A percentile compares a stretch with the other conserved stretches of the same genome.
Conservation (phyloP, 345 rosid genomes). For the Lagerstroemia speciosa region DNA sequence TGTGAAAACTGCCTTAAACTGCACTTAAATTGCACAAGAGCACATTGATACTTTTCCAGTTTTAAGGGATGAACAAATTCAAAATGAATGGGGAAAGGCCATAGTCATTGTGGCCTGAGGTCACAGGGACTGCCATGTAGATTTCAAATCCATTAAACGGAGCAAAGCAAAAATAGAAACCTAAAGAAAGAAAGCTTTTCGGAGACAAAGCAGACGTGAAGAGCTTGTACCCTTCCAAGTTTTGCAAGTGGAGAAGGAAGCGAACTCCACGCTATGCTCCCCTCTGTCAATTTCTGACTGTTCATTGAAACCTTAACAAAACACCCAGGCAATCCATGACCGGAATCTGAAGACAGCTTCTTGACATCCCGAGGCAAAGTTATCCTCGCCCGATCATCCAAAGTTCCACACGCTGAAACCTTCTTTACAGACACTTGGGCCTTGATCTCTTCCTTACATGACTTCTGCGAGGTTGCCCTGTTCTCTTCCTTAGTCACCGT, state of each 20-base stretch:
- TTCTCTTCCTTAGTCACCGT: conserved; percentile 47
- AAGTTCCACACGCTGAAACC: conserved; percentile 34
- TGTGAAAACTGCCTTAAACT: neutral
- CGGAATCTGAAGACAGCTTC: conserved; percentile 34
- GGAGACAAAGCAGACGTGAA: neutral
- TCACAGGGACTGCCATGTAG: no score
- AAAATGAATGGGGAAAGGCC: neutral
- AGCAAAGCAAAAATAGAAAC: no score
- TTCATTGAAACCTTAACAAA: conserved; percentile 68
- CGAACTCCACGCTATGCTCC: conserved; percentile 60
- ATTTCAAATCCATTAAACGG: no score
- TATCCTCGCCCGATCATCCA: conserved; percentile 45
- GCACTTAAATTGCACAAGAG: neutral
- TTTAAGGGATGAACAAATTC: neutral
- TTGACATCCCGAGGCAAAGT: conserved; percentile 38
- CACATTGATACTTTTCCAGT: neutral
- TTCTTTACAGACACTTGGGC: conserved; percentile 38
- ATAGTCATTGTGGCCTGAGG: no score
- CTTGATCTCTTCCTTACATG: conserved; percentile 50
- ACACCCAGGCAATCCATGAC: conserved; percentile 56
- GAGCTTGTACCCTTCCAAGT: conserved; percentile 71
- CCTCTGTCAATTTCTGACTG: conserved; percentile 55
- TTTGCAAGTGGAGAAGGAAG: conserved; percentile 76
- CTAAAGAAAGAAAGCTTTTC: neutral
- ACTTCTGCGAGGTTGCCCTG: conserved; percentile 36